A percentile compares a stretch with the other conserved stretches of the same genome.
Evolutionary conservation across 2,329 filamentous ascomycete species (phyloP).

Genomic region (Aspergillus brasiliensis): DNA sequence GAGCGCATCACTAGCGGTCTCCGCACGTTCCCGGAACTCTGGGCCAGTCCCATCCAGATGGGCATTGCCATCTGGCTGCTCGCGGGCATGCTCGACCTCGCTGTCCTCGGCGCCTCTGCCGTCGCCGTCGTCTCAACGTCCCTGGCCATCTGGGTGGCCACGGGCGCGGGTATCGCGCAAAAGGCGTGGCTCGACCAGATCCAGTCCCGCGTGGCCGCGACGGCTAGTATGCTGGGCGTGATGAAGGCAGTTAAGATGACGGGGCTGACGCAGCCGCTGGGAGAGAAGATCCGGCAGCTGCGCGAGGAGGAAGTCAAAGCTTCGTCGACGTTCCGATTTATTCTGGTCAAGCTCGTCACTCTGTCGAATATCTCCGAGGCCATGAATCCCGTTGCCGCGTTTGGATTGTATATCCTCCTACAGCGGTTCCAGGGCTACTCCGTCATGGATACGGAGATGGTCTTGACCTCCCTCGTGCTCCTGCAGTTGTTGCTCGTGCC

Average conservation of each 20-base stretch:
- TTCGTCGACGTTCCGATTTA: slow-evolving; percentile 24
- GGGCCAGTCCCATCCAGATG: slow-evolving; percentile 20
- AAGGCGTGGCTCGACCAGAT: slow-evolving; percentile 29
- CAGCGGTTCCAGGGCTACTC: not conserved
- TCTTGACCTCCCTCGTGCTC: not conserved
- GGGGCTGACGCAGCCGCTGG: slow-evolving; percentile 36
- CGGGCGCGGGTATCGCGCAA: slow-evolving; percentile 16
- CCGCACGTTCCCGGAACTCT: slow-evolving; percentile 29
- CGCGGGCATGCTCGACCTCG: not conserved
- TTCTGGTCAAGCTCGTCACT: slow-evolving; percentile 20
- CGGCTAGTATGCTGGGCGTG: slow-evolving; percentile 32
- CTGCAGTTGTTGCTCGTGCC: not conserved
- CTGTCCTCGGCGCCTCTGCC: not conserved
- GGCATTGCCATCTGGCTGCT: slow-evolving; percentile 20
- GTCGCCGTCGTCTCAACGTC: not conserved
- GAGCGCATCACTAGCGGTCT: slow-evolving; percentile 30
- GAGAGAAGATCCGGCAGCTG: slow-evolving; percentile 35
- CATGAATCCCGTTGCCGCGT: not conserved
- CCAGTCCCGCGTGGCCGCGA: slow-evolving; percentile 30
- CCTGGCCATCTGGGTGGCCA: slow-evolving; percentile 4
- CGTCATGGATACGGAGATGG: not conserved
- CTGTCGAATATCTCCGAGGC: not conserved
- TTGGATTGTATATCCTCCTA: not conserved
- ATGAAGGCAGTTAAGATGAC: slow-evolving; percentile 46
- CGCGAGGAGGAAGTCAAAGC: slow-evolving; percentile 38